These are phyloP conservation scores for Capsella bursapastoris DNA, from an alignment of 345 rosid species.

Conservation along the genomic window DNA sequence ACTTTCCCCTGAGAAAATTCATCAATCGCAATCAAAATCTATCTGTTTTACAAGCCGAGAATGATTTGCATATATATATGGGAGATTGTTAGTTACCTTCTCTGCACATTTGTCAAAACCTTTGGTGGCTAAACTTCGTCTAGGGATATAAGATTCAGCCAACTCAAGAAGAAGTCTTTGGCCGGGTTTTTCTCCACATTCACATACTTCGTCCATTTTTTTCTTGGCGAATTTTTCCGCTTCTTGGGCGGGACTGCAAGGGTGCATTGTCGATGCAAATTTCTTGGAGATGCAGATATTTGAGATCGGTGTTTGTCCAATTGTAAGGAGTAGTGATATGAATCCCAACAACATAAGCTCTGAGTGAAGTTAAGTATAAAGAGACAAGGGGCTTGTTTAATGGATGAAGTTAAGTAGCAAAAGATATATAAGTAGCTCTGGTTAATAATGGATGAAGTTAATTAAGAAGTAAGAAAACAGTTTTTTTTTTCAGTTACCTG, in stretches of 20 bases:
- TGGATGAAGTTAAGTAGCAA: slow-evolving; percentile 21
- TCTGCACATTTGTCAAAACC: slow-evolving; percentile 60
- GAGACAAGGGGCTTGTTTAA: background rate
- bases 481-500: slow-evolving; percentile 48
- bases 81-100: slow-evolving; percentile 48
- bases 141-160: slow-evolving; percentile 44
- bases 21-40: background rate
- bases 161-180: slow-evolving; percentile 56
- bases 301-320: slow-evolving; percentile 59
- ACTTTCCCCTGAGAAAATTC: slow-evolving; percentile 67
- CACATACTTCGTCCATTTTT: too few relatives aligned
- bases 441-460: too few relatives aligned
- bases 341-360: slow-evolving; percentile 85
- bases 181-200: slow-evolving; percentile 1
- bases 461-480: too few relatives aligned
- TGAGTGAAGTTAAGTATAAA: slow-evolving; percentile 23
- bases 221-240: too few relatives aligned
- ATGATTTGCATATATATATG: background rate
- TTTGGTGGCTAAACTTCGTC: slow-evolving; percentile 56
- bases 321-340: slow-evolving; percentile 69
- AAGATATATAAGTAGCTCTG: too few relatives aligned
- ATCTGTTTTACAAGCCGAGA: background rate
- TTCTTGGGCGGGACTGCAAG: slow-evolving; percentile 43
- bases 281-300: slow-evolving; percentile 61
- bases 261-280: slow-evolving; percentile 66